Conservation (phyloP, 2,329 filamentous ascomycete genomes). For the Dothistroma pini region DNA sequence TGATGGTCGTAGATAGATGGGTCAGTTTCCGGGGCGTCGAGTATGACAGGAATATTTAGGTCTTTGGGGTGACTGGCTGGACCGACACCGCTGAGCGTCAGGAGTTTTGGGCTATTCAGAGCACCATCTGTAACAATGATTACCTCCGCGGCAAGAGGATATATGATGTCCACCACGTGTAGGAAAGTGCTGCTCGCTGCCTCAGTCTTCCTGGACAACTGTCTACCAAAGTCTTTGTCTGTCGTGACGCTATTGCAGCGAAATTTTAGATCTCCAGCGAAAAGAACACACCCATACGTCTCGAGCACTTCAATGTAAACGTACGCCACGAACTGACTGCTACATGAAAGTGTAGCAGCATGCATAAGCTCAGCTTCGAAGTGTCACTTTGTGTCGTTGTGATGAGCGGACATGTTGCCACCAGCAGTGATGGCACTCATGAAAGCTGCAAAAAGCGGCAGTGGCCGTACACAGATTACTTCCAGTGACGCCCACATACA, state of each 20-base stretch:
- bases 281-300: no score
- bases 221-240: no score
- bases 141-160: slow-evolving; percentile 23
- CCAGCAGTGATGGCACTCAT: background rate
- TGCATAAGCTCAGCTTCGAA: no score
- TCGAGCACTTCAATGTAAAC: no score
- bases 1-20: slow-evolving; percentile 50
- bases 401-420: background rate
- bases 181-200: no score
- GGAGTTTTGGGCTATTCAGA: slow-evolving; percentile 44
- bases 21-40: slow-evolving; percentile 57
- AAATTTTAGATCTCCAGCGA: no score
- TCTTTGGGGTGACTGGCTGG: slow-evolving; percentile 51
- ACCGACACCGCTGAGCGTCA: slow-evolving; percentile 57
- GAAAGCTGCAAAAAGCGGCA: background rate
- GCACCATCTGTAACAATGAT: slow-evolving; percentile 40
- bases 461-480: background rate
- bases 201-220: no score
- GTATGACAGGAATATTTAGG: slow-evolving; percentile 53
- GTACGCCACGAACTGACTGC: no score
- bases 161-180: background rate
- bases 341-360: no score
- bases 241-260: no score
- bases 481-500: background rate
- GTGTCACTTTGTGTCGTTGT: background rate